phyloP scores from a whole-genome alignment of 140 eudicot species.

The Oenanthe javanica region DNA sequence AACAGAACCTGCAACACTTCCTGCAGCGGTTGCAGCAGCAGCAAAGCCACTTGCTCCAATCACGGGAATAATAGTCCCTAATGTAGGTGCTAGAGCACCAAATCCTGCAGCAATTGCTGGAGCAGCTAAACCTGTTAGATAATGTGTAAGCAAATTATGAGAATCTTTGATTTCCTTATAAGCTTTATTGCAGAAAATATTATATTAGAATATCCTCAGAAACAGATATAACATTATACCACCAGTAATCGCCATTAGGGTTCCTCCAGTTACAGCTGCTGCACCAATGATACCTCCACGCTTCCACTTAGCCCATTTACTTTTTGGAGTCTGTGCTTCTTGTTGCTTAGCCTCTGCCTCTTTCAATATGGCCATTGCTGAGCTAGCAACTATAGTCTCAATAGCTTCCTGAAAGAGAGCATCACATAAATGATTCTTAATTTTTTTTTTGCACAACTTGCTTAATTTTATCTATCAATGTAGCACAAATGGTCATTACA shows the following conservation, averaged over 20 bases:
- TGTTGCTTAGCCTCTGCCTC: slow-evolving; percentile 40
- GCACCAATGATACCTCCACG: slow-evolving; percentile 96
- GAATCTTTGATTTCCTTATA: background rate
- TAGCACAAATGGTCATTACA: background rate
- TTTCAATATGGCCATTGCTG: slow-evolving; percentile 75
- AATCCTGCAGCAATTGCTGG: slow-evolving; percentile 99
- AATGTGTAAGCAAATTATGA: background rate
- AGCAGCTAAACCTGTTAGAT: slow-evolving; percentile 85
- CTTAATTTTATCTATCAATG: background rate
- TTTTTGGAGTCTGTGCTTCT: slow-evolving; percentile 28
- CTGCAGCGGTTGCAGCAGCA: slow-evolving; percentile 92
- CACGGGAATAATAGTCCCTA: slow-evolving; percentile 78
- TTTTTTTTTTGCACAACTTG: background rate
- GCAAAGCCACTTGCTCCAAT: slow-evolving; percentile 99
- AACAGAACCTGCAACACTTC: slow-evolving; percentile 90
- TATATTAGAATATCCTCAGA: background rate
- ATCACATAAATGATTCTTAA: background rate
- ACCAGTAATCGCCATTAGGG: slow-evolving; percentile 91
- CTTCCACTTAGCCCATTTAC: slow-evolving; percentile 77
- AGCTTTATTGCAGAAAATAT: slow-evolving; percentile 4
- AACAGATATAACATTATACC: slow-evolving; percentile 33
- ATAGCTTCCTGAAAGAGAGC: slow-evolving; percentile 57
- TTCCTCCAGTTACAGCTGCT: slow-evolving; percentile 96
- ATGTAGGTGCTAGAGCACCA: slow-evolving; percentile 87
- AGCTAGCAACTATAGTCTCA: slow-evolving; percentile 74